A percentile compares a stretch with the other conserved stretches of the same genome.
Evolutionary conservation across 2,329 filamentous ascomycete genomes (phyloP).

Genomic region (Furcasterigmium sp.): DNA sequence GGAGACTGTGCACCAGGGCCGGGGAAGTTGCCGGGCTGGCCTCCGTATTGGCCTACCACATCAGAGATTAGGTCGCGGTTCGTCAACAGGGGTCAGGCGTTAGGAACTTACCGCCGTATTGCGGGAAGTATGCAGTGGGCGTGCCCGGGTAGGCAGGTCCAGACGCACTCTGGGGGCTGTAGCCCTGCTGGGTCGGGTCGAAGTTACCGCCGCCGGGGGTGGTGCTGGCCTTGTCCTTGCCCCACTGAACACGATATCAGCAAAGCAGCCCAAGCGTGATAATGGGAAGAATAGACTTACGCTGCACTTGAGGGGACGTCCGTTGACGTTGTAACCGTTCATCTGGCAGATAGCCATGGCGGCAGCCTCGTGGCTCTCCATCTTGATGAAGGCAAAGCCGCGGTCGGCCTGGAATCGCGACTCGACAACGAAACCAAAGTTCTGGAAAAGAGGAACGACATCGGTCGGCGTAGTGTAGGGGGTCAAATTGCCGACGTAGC

Average conservation of each 20-base stretch:
- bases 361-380: constrained; percentile 97
- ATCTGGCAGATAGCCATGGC: constrained; percentile 98
- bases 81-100: not conserved
- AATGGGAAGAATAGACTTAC: constrained; percentile 55
- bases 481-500: constrained; percentile 95
- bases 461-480: constrained; percentile 97
- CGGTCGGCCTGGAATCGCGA: constrained; percentile 97
- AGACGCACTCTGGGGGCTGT: constrained; percentile 69
- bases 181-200: constrained; percentile 67
- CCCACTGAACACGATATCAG: constrained; percentile 65
- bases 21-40: constrained; percentile 63
- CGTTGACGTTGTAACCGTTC: constrained; percentile 97
- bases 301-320: constrained; percentile 94
- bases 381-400: constrained; percentile 98
- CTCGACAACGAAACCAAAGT: constrained; percentile 96
- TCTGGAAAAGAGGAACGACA: constrained; percentile 95
- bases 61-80: constrained; percentile 19
- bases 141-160: constrained; percentile 71
- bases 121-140: constrained; percentile 81
- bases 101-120: constrained; percentile 70
- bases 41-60: constrained; percentile 47
- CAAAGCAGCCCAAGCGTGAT: constrained; percentile 8
- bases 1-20: constrained; percentile 58
- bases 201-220: constrained; percentile 67
- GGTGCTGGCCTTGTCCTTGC: constrained; percentile 96